Base-by-base conservation (phyloP, 495 filamentous ascomycete genomes). In the Emericellopsis terricola region DNA sequence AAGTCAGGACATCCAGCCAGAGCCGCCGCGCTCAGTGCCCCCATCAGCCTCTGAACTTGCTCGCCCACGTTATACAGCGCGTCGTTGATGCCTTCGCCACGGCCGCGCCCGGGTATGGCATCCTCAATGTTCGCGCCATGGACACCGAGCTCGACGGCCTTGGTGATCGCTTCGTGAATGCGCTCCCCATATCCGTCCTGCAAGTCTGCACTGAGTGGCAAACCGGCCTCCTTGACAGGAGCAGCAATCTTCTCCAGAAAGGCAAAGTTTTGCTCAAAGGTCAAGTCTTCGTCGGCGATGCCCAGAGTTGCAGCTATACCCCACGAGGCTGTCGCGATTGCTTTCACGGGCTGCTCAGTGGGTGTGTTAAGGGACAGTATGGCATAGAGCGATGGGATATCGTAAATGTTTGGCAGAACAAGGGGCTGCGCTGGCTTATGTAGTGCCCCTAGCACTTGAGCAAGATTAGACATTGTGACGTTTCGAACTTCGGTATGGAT, bases 101-200 rank as follows among this genome's bases (percentile, higher is more conserved):
- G 31, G 5, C 35, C 35, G n/a, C 28, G 28, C 1, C 28, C 30
- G n/a, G 35, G 35, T 1, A 37, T 37, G 14, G 47, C 38, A 38
- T 66, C 60, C 23, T 66, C 62, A 10, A 61, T 29, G 39, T 66
- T 64, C 31, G 46, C 50, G 1, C 60, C 58, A 10, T 60, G 57
- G 0, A 46, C 59, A 4, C 59, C 60, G 6, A 55, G 35, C 4
- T 50, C 36, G 17, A 67, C 49, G 3, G 56, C 38, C 10, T 43
- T 39, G 7, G 24, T 35, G 26, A 65, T 40, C 3, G 46, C 53
- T 3, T 55, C 44, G 8, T 47, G 47, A 9, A 55, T 39, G 5
- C 39, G 31, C 20, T 51, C 43, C 0, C 55, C 59, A 33, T 65
- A 65, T 0, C 53, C 64, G 36, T 65, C 56, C 37, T 64, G 62